Evolutionary conservation across 2,329 filamentous ascomycete species (phyloP).

Genomic region (Botrytis medusae): DNA sequence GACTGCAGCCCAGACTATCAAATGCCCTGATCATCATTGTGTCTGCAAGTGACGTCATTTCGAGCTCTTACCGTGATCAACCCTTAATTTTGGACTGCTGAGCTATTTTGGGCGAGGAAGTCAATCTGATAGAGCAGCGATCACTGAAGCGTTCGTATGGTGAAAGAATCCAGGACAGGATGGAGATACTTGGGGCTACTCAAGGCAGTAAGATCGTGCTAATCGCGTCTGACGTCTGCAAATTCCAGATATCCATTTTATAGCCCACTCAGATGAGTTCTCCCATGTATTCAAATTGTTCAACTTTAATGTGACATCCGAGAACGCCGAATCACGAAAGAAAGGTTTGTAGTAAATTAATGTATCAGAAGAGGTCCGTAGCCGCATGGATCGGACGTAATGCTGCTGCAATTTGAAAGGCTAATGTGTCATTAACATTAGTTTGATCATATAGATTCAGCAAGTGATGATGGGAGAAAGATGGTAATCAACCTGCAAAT

Average conservation of each 20-base stretch:
- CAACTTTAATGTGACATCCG: background rate
- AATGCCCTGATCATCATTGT: background rate
- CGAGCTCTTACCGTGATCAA: background rate
- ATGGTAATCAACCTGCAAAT: background rate
- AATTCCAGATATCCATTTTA: no score
- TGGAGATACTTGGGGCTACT: background rate
- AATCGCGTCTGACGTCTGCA: background rate
- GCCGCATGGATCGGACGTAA: background rate
- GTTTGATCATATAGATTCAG: rapidly evolving
- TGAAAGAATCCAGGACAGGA: rapidly evolving
- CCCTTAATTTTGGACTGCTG: background rate
- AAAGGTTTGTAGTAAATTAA: background rate
- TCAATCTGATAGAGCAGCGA: background rate
- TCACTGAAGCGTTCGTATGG: background rate
- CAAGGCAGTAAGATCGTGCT: background rate
- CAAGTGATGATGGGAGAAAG: background rate
- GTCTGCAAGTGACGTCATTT: no score
- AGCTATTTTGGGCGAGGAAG: background rate
- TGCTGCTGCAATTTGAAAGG: background rate
- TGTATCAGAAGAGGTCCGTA: background rate
- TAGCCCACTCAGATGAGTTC: background rate
- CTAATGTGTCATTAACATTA: background rate
- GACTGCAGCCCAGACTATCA: background rate
- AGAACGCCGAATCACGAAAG: background rate
- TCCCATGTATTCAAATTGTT: rapidly evolving